A percentile compares a stretch with the other conserved stretches of the same genome.
Evolutionary conservation across 495 filamentous ascomycete genomes (phyloP).

Genomic region (Rostrohypoxylon terebratum): DNA sequence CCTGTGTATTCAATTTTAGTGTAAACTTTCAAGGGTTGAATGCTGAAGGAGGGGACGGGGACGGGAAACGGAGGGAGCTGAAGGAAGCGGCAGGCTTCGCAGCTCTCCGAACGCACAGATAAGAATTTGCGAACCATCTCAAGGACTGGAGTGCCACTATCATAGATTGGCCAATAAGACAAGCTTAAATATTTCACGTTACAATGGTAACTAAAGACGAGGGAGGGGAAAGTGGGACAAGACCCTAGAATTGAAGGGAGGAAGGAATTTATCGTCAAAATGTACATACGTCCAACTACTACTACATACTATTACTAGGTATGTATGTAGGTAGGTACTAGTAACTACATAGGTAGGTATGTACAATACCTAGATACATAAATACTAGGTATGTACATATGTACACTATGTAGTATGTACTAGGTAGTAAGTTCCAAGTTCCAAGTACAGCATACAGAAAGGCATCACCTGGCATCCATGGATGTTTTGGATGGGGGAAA

Average conservation of each 20-base stretch:
- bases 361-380: neutral
- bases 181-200: conserved; percentile 23
- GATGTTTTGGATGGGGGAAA: too few species aligned
- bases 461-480: too few species aligned
- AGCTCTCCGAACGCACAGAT: conserved; percentile 43
- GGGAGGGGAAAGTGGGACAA: conserved; percentile 5
- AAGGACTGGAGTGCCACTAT: conserved; percentile 27
- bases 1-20: conserved; percentile 4
- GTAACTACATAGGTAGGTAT: neutral
- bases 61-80: conserved; percentile 23
- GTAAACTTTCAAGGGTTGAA: neutral
- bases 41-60: neutral
- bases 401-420: too few species aligned
- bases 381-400: neutral
- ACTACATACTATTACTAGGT: neutral
- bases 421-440: too few species aligned
- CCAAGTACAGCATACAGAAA: too few species aligned
- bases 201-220: neutral
- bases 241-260: neutral
- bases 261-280: neutral
- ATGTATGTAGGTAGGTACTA: too few species aligned
- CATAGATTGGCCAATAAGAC: conserved; percentile 28
- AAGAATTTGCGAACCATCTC: conserved; percentile 40
- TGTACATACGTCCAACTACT: neutral
- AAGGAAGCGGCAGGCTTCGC: conserved; percentile 43